Conservation (phyloP, 345 rosid genomes). For the Eucalyptus tenuipes region DNA sequence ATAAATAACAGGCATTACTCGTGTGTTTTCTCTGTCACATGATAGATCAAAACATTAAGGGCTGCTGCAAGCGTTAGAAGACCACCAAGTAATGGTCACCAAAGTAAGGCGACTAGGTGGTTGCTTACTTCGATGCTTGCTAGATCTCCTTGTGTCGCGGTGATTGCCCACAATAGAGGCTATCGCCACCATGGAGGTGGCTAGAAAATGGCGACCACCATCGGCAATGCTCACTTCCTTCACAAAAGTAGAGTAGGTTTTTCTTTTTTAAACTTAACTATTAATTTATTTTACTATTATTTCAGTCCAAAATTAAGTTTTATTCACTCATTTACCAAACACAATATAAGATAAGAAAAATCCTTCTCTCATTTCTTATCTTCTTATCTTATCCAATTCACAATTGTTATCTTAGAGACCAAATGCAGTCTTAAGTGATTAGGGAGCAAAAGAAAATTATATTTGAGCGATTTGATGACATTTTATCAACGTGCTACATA, state of each 20-base stretch:
- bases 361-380: neutral
- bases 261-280: neutral
- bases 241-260: neutral
- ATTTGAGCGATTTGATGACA: neutral
- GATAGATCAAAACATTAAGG: neutral
- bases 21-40: neutral
- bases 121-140: neutral
- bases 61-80: rapidly evolving
- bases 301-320: neutral
- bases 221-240: neutral
- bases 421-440: neutral
- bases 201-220: neutral
- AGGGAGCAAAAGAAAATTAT: neutral
- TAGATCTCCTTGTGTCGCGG: neutral
- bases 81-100: neutral
- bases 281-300: neutral
- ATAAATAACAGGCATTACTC: neutral
- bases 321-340: neutral
- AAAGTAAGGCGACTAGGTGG: neutral
- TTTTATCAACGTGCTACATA: neutral
- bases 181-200: neutral
- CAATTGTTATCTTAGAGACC: neutral
- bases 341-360: neutral
- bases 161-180: neutral
- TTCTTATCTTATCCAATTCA: neutral